These are phyloP conservation scores for Lotmaria passim DNA, from an alignment of 208 protist species.

Conservation along the genomic window DNA sequence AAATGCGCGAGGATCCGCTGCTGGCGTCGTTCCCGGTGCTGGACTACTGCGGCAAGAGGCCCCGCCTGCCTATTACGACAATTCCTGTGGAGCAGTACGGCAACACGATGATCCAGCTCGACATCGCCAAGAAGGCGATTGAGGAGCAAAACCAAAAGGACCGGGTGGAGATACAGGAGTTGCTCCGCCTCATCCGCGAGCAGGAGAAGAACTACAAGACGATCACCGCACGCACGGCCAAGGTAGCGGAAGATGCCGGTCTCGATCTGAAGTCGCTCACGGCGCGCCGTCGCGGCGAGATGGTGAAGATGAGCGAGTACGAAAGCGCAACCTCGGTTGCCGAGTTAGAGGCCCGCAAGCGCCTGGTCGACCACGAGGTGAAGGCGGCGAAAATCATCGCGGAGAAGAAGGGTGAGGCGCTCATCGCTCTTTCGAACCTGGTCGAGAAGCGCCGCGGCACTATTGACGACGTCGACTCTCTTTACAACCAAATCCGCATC, in stretches of 20 bases:
- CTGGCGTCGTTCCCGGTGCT: constrained; percentile 75
- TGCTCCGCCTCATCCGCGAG: constrained; percentile 56
- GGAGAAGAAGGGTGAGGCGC: constrained; percentile 71
- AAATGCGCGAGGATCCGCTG: constrained; percentile 46
- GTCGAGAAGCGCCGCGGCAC: constrained; percentile 53
- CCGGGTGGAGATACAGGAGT: constrained; percentile 49
- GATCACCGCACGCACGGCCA: constrained; percentile 25
- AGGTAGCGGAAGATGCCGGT: constrained; percentile 46
- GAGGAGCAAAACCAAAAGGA: constrained; percentile 60
- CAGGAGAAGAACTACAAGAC: constrained; percentile 43
- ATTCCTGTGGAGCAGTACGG: constrained; percentile 79
- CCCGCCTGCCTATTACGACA: constrained; percentile 39
- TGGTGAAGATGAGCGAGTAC: constrained; percentile 28
- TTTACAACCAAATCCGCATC: constrained; percentile 86
- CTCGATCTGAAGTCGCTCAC: constrained; percentile 40
- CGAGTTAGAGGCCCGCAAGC: constrained; percentile 59
- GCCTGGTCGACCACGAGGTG: constrained; percentile 69
- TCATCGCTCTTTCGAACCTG: constrained; percentile 45
- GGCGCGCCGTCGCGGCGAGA: constrained; percentile 13
- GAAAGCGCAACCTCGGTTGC: constrained; percentile 39
- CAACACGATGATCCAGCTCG: constrained; percentile 70
- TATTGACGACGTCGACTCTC: constrained; percentile 68
- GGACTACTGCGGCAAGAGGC: constrained; percentile 70
- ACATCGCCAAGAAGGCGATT: constrained; percentile 72
- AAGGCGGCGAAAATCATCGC: constrained; percentile 51